Evolutionary conservation across 371 early-diverging fungal species (phyloP).

Genomic region (Mucor velutinosus): DNA sequence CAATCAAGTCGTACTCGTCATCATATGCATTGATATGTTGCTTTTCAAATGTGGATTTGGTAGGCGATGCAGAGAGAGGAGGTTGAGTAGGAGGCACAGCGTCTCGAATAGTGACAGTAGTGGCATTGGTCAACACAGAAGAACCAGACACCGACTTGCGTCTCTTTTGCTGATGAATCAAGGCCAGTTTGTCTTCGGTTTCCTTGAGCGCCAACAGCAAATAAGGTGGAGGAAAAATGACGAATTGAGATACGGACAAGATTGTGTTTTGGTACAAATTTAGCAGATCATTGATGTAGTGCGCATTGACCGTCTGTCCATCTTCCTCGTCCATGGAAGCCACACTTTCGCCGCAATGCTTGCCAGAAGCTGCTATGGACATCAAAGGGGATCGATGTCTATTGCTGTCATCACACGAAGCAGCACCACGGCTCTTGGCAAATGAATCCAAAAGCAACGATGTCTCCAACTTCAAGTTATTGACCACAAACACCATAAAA

Average conservation of each 20-base stretch:
- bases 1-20: conserved; percentile 47
- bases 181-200: conserved; percentile 55
- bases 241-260: conserved; percentile 86
- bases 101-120: neutral
- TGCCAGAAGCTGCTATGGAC: neutral
- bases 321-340: conserved; percentile 12
- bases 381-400: conserved; percentile 16
- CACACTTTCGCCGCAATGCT: neutral
- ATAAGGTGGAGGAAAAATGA: conserved; percentile 85
- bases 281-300: conserved; percentile 29
- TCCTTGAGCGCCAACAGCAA: conserved; percentile 69
- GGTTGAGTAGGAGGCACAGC: neutral
- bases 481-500: conserved; percentile 83
- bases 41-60: conserved; percentile 29
- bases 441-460: conserved; percentile 65
- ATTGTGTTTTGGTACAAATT: conserved; percentile 67
- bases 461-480: conserved; percentile 86
- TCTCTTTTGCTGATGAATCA: conserved; percentile 18
- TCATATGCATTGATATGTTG: conserved; percentile 5
- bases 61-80: conserved; percentile 25
- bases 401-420: neutral
- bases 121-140: conserved; percentile 7
- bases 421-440: conserved; percentile 43
- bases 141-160: conserved; percentile 20
- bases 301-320: conserved; percentile 5